A percentile compares a stretch with the other conserved stretches of the same genome.
phyloP scores from a whole-genome alignment of 2,329 filamentous ascomycete genomes.

The Cladorrhinum sp. region DNA sequence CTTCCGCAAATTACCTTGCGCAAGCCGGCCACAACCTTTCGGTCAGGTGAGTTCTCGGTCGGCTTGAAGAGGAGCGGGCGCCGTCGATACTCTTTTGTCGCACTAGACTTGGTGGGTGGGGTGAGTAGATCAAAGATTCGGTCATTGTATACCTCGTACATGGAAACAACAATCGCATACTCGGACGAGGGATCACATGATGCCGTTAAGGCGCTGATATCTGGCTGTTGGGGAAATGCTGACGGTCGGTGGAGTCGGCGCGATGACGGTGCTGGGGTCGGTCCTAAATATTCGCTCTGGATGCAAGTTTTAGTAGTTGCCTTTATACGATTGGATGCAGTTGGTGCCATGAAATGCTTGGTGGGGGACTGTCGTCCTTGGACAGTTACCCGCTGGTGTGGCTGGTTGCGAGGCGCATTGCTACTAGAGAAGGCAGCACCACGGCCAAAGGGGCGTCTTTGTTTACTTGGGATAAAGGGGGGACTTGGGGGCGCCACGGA shows the following conservation, averaged over 20 bases:
- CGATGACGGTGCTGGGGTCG: conserved; percentile 44
- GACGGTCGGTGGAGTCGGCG: conserved; percentile 66
- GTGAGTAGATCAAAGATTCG: conserved; percentile 91
- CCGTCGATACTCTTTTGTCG: conserved; percentile 69
- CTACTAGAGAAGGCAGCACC: conserved; percentile 9
- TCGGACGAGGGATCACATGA: conserved; percentile 67
- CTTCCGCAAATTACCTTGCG: conserved; percentile 84
- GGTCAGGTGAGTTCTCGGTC: conserved; percentile 80
- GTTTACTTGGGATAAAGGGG: background rate
- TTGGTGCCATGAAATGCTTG: conserved; percentile 45
- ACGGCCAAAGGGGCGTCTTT: background rate
- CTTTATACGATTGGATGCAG: conserved; percentile 45
- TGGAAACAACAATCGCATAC: conserved; percentile 86
- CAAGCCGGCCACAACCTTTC: conserved; percentile 91
- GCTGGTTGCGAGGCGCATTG: background rate
- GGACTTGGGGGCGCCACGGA: conserved; percentile 21
- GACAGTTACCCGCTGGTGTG: background rate
- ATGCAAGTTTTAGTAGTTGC: conserved; percentile 34
- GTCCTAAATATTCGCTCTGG: conserved; percentile 48
- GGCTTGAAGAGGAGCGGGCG: conserved; percentile 86
- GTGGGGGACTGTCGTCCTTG: conserved; percentile 18
- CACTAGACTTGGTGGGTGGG: conserved; percentile 54
- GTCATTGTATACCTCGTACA: conserved; percentile 99
- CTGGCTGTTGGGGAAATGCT: conserved; percentile 69
- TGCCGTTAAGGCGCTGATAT: conserved; percentile 68